These are phyloP conservation scores for Sugiyamaella pinicola DNA, from an alignment of 1,139 yeast species.

Conservation along the genomic window DNA sequence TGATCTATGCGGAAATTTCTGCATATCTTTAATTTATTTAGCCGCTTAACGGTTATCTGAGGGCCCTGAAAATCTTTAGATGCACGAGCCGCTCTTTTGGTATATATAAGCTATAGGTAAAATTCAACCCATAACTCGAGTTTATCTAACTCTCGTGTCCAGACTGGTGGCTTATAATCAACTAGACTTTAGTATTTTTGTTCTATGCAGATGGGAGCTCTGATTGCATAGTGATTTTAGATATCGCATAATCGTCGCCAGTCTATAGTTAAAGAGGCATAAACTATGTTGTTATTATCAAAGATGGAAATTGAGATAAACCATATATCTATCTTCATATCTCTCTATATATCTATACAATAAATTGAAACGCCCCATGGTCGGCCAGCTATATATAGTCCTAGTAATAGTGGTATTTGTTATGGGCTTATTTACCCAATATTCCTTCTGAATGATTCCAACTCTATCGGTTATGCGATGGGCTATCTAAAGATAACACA, in stretches of 20 bases:
- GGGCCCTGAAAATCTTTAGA: slow-evolving; percentile 1
- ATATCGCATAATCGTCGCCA: no score
- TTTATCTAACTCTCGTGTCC: neutral
- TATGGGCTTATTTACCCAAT: neutral
- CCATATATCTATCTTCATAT: no score
- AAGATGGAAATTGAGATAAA: no score
- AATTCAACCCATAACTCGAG: no score
- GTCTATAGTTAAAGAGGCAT: no score
- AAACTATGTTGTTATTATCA: neutral
- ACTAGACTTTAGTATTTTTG: no score
- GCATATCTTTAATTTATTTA: neutral
- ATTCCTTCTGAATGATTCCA: neutral
- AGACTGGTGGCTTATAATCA: no score
- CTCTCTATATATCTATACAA: no score
- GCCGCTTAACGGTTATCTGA: slow-evolving; percentile 11
- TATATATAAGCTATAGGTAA: slow-evolving; percentile 7
- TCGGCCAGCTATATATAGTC: neutral
- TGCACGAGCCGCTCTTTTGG: neutral
- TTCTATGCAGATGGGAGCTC: no score
- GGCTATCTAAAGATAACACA: neutral
- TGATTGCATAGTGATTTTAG: no score
- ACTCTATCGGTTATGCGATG: neutral
- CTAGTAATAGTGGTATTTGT: neutral
- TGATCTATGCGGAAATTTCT: slow-evolving; percentile 7
- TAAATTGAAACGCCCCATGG: neutral